Conservation (phyloP, 179 eudicot species). For the Gypsophila paniculata region DNA sequence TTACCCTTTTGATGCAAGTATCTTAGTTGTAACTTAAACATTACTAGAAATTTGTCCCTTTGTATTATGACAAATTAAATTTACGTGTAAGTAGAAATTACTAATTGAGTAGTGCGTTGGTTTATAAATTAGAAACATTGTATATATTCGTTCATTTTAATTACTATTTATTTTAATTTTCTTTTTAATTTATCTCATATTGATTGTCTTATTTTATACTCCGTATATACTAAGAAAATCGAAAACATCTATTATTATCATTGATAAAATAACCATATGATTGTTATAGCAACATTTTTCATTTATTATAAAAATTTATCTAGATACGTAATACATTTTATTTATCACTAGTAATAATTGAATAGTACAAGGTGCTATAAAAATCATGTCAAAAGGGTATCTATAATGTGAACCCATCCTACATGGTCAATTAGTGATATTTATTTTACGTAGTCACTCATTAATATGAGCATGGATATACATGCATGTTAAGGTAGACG, state of each 20-base stretch:
- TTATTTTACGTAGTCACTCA: background rate
- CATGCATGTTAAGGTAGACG: background rate
- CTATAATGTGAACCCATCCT: slow-evolving; percentile 14
- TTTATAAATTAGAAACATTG: background rate
- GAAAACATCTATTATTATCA: too few species aligned
- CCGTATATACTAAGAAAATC: too few species aligned
- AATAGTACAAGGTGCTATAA: too few species aligned
- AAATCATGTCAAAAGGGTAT: background rate
- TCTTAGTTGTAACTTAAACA: slow-evolving; percentile 1
- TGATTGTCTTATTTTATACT: too few species aligned
- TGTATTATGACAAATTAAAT: background rate
- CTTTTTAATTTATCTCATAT: too few species aligned
- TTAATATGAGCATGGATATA: slow-evolving; percentile 1
- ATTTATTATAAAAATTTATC: too few species aligned
- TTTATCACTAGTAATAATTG: too few species aligned
- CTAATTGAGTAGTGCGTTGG: background rate
- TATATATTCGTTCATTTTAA: background rate
- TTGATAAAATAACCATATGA: too few species aligned
- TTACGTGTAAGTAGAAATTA: background rate
- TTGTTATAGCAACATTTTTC: too few species aligned
- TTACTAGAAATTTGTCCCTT: background rate
- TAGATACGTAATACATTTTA: too few species aligned
- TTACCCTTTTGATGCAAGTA: slow-evolving; percentile 7
- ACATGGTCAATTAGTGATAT: slow-evolving; percentile 9
- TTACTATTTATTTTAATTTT: too few species aligned